Base-by-base conservation (phyloP, 2,329 filamentous ascomycete genomes). In the Ilyonectria sp. region DNA sequence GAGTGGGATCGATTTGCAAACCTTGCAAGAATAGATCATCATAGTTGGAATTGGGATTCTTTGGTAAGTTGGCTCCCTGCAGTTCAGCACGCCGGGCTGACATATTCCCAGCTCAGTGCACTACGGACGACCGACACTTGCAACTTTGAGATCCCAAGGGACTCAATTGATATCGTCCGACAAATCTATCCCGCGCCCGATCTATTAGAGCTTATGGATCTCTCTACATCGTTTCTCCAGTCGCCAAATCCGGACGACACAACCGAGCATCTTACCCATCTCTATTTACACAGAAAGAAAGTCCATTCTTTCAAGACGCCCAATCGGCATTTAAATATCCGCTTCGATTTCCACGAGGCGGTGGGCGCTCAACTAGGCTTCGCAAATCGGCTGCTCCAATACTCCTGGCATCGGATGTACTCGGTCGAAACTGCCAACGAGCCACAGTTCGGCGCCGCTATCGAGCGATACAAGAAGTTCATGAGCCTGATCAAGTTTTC, bases 331-430 rank as follows among this genome's bases (percentile, higher is more conserved):
- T 29, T 52, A 21, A 52, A 17, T 10, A 57, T 66, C n/a, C 11
- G 11, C 4, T 71, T 68, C 19, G 46, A 69, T 50, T 68, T 72
- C 9, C 69, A 71, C 10, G 44, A 26, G 3, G 56, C 60, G 13
- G 56, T 67, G 3, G 59, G 69, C 17, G 53, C 55, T 9, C 70
- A 74, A 11, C 47, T 74, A 1, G 29, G 60, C 4, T 65, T 74
- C n/a, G 68, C 61, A 13, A 58, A 54, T 5, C 40, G 19, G 17
- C n/a, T 69, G 9, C 23, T 69, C 10, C 31, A 62, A 2, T 69
- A 66, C 53, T 75, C 71, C 1, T 72, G 63, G 71, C 72, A 75
- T 52, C 71, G 64, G 2, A 68, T 74, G 60, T 63, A 65, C 29
- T 31, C 9, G 9, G 44, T 49, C 6, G 21, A 17, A 17, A 11